Percentiles rank a stretch among this genome's conserved stretches.
Evolutionary conservation across 1,284 basidiomycete genomes (phyloP).

Genomic region (Tilletiaria anomala): DNA sequence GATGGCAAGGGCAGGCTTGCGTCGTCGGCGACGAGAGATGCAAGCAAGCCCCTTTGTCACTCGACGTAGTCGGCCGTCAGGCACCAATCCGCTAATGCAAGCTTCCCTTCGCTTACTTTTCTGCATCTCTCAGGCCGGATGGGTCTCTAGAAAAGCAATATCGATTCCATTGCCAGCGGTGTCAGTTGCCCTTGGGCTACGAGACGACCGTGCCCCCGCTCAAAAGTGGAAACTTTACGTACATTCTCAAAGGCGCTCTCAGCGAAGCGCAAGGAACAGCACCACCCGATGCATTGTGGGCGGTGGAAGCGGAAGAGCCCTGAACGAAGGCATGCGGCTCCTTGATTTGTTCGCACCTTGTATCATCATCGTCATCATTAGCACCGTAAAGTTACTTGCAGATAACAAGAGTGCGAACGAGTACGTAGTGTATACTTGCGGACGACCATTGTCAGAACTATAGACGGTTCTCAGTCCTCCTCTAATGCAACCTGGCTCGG

Average conservation of each 20-base stretch:
- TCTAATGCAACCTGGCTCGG: no score
- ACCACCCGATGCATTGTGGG: no score
- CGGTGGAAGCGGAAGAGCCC: no score
- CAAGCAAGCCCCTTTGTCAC: not conserved
- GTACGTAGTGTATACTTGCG: no score
- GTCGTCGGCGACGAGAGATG: not conserved
- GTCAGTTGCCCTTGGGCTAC: conserved; percentile 27
- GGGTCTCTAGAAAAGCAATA: conserved; percentile 24
- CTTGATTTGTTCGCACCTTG: no score
- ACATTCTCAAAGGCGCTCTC: conserved; percentile 22
- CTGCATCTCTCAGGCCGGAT: conserved; percentile 8
- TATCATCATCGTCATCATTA: no score
- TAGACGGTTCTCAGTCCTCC: no score
- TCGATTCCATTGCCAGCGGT: conserved; percentile 23
- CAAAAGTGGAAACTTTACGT: conserved; percentile 31
- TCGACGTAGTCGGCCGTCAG: not conserved
- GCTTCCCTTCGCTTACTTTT: conserved; percentile 1
- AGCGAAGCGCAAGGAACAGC: no score
- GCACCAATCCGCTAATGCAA: not conserved
- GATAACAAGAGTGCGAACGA: no score
- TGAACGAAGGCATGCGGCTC: no score
- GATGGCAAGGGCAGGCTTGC: not conserved
- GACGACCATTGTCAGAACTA: no score
- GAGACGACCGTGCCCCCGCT: conserved; percentile 31
- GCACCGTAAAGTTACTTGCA: no score